Evolutionary conservation across 2,329 filamentous ascomycete species (phyloP), one percentile per base, ranked within the genome.

Genomic region (Whalleya microplaca): DNA sequence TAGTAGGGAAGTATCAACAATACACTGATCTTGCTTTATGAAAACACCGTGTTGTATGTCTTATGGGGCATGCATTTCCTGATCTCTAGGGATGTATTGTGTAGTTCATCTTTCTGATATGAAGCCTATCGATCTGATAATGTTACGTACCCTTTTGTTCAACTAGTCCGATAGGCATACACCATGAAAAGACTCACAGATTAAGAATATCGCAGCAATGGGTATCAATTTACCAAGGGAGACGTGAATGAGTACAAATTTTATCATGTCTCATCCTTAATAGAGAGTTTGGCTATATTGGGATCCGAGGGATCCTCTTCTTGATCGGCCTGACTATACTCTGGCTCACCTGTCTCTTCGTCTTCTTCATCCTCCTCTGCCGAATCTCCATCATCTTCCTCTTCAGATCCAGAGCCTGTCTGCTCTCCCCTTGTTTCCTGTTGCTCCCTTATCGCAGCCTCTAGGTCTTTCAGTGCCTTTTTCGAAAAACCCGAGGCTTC

Each of bases 381-480:
- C 4, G 69, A 66, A 12, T 66, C 65, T 7, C 69, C 71, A 20
- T 72, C 74, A 42, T 69, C 66, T 2, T 67, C 70, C 18, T 71
- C 68, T n/a, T 72, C 73, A 1, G 73, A 73, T 7, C 72, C 73
- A 5, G 73, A 73, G 37, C 72, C 72, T 2, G 71, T 71, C 2
- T 72, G 66, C 2, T 73, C 71, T 2, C 75, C 75, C n/a, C 76
- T 71, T 45, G 72, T 59, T 41, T 79, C 77, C 50, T 87, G 84
- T 70, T 92, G 89, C 77, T 90, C 89, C 65, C 88, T 88, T 76
- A 99, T 95, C 63, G 96, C 96, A 9, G 85, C 84, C 70, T 97
- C 95, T 16, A 99, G 78, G 65, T 99, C 95, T 73, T 95, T 96
- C 16, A 92, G 85, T 89, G 97, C 96, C 77, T 96, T 98, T 79